phyloP scores from a whole-genome alignment of 2,329 filamentous ascomycete genomes.

The Venturia oleaginea region DNA sequence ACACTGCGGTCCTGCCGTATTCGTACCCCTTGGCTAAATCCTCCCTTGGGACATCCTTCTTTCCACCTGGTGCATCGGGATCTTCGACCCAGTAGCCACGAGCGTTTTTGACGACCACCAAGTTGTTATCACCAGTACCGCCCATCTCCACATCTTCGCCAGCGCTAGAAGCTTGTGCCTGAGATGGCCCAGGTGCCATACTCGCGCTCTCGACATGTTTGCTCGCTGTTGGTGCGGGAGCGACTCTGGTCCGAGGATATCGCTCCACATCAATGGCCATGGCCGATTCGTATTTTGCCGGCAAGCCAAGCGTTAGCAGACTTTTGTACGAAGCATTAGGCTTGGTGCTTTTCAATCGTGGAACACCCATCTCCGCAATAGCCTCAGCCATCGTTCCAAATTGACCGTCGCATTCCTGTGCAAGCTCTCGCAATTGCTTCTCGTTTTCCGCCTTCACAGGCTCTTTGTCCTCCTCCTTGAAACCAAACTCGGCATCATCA shows the following conservation, averaged over 20 bases:
- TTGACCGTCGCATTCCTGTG: slow-evolving; percentile 59
- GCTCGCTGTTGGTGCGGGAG: slow-evolving; percentile 65
- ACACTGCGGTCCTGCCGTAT: slow-evolving; percentile 86
- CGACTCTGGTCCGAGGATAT: slow-evolving; percentile 77
- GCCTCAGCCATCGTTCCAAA: slow-evolving; percentile 85
- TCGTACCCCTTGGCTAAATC: slow-evolving; percentile 87
- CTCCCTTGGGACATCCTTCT: slow-evolving; percentile 71
- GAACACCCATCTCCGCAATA: slow-evolving; percentile 67
- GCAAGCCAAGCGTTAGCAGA: slow-evolving; percentile 68
- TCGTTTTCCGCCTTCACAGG: slow-evolving; percentile 59
- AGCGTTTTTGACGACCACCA: slow-evolving; percentile 66
- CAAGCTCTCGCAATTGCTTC: slow-evolving; percentile 52
- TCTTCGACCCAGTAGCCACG: slow-evolving; percentile 76
- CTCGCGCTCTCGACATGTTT: slow-evolving; percentile 56
- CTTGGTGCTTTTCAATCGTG: slow-evolving; percentile 64
- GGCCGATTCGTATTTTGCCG: slow-evolving; percentile 57
- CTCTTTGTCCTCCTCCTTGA: slow-evolving; percentile 84
- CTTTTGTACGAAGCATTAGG: slow-evolving; percentile 76
- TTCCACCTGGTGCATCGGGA: slow-evolving; percentile 63
- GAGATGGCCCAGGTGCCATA: slow-evolving; percentile 22
- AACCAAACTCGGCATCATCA: slow-evolving; percentile 52
- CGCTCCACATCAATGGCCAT: slow-evolving; percentile 80
- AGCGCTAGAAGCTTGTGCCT: slow-evolving; percentile 45
- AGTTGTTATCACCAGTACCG: slow-evolving; percentile 30
- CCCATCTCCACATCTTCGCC: slow-evolving; percentile 23